Base-by-base conservation (phyloP, 768 basidiomycete species). In the Phlegmacium glaucopus region DNA sequence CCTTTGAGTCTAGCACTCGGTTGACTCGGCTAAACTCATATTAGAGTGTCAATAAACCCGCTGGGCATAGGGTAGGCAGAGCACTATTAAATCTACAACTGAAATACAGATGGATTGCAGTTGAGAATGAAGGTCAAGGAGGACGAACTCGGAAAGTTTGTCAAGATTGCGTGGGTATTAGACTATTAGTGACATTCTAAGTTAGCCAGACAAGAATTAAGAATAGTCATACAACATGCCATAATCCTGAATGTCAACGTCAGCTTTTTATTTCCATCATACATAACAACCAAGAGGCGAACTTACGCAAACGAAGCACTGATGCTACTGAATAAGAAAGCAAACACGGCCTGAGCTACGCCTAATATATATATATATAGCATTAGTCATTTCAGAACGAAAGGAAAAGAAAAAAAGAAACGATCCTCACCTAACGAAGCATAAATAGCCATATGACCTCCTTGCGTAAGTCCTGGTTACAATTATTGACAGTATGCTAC, bases 371-470 rank as follows among this genome's bases (percentile, higher is more conserved):
- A 32, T n/a, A n/a, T 25, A 12, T 8, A n/a, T 22, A 22, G 22
- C 22, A 22, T n/a, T 16, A 26, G 38, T 22, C 8, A 11, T 1
- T 9, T n/a, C n/a, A 36, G 11, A 50, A 25, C 8, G 8, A 30
- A 3, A 41, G n/a, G n/a, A n/a, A n/a, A n/a, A n/a, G n/a, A 11
- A 27, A 32, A 63, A 70, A 63, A 16, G 77, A 66, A 6, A 58
- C 70, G n/a, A 4, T 16, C 51, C 65, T 2, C 43, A 74, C 74
- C 76, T 15, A 79, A 56, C 2, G 64, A 68, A 29, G 72, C 72
- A 50, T 79, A 79, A 3, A 78, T 61, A 49, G 67, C 83, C 79
- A 91, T 90, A 60, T 91, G 90, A 37, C 82, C 69, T 0, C 75
- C 78, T 59, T 86, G 79, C 9, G 36, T 59, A 58, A 87, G 83